Evolutionary conservation across 176 grass and related monocot species (phyloP), one percentile per base, ranked within the genome.

Genomic region (Neostapfia colusana): DNA sequence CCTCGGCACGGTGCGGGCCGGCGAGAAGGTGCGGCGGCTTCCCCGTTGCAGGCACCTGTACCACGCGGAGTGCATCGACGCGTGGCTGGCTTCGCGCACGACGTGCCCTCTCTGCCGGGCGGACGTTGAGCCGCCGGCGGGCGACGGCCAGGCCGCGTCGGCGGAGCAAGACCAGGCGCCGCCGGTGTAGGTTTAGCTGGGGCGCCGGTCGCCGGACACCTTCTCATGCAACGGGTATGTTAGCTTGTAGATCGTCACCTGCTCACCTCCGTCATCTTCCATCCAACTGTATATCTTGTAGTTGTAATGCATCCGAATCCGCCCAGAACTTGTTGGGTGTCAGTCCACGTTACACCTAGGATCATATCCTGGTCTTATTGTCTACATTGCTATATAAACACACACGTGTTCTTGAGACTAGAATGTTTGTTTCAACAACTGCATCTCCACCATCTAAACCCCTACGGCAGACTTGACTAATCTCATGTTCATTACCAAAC

Each of bases 21-120:
- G 82, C 40, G 87, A 89, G 57, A 75, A 46, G 82, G 72, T 81
- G 63, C 77, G 82, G 65, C 42, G 40, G 59, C 77, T 89, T 45
- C 82, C 87, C 12, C 7, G 27, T 48, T 89, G 82, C 77, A 70
- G 59, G 50, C 87, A 89, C 49, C 55, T 84, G 15, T 89, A 84
- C 77, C 86, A 88, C 56, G 81, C 65, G 36, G 86, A 80, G 76
- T 88, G 86, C 76, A 80, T 84, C 56, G 86, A 89, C 72, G 42
- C 68, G 87, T 89, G 82, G 87, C 65, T 89, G 45, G 39, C 56
- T 0, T 75, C 72, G 9, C 82, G 85, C 51, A 46, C 61, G 23
- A 89, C 87, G 10, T 89, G 87, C 34, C 87, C 82, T 2, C 64
- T 89, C 27, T 89, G 87, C 82, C 65, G 60, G 3, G 31, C 79